Conservation (phyloP, 2,329 filamentous ascomycete genomes). For the Rutstroemia sp. region DNA sequence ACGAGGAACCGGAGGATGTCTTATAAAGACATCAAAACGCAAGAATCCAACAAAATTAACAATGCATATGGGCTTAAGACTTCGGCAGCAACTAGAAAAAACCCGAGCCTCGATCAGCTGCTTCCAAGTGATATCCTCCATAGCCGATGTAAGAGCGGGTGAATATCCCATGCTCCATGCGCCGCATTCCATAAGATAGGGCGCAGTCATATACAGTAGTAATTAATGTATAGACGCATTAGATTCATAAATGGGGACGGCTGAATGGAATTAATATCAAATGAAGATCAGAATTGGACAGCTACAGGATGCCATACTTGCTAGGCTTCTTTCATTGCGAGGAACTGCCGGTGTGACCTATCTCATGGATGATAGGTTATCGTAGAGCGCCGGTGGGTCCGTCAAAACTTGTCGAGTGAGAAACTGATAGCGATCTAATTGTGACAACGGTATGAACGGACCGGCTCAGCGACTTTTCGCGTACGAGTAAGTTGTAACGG, state of each 20-base stretch:
- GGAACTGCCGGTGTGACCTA: conserved; percentile 1
- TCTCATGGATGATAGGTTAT: not conserved
- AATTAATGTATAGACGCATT: conserved; percentile 12
- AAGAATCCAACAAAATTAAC: not conserved
- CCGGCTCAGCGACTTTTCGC: conserved; percentile 19
- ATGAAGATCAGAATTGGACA: conserved; percentile 10
- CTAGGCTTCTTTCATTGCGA: conserved; percentile 8
- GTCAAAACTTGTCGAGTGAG: not conserved
- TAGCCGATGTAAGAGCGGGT: conserved; percentile 23
- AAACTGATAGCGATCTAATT: not conserved
- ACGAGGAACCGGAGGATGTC: not conserved
- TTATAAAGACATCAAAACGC: conserved; percentile 1
- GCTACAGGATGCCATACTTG: conserved; percentile 7
- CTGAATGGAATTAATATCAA: conserved; percentile 18
- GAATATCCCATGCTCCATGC: conserved; percentile 18
- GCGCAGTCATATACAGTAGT: conserved; percentile 10
- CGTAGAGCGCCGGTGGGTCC: not conserved
- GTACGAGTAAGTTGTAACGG: conserved; percentile 1
- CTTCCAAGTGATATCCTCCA: conserved; percentile 22
- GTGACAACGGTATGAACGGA: conserved; percentile 21
- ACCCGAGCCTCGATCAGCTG: conserved; percentile 19
- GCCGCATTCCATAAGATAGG: conserved; percentile 14
- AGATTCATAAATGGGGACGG: conserved; percentile 16
- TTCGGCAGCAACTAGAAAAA: not conserved
- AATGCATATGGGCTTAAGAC: not conserved